Base-by-base conservation (phyloP, 2,329 filamentous ascomycete species). In the Colletotrichum theobromicola region DNA sequence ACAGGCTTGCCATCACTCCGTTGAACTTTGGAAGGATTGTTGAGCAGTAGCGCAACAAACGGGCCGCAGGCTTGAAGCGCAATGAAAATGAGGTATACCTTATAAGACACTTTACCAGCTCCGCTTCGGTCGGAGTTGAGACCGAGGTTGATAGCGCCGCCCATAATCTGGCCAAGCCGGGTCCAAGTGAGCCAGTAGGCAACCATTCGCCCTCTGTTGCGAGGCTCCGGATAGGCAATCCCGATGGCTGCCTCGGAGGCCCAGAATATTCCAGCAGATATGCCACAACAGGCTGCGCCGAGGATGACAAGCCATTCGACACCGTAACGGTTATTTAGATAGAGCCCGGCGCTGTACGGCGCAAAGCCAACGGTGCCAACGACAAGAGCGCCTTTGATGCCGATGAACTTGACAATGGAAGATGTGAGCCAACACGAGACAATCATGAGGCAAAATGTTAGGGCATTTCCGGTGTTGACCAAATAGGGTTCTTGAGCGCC, bases 391-490 rank as follows among this genome's bases (percentile, higher is more conserved):
- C 79, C 80, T 35, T 84, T 84, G 30, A 81, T 77, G 0, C 80
- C 80, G 18, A 80, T 84, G 57, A 80, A 81, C 76, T 86, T 86
- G 57, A 82, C 82, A 7, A 86, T 80, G 24, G 85, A 79, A 8
- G 82, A 81, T 35, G 85, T 86, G 8, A 86, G 69, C 9, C 83
- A 83, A 70, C 85, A 86, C 3, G 82, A 82, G 35, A 87, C 83
- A 7, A 86, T 83, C 86, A 89, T 88, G 77, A 88, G 85, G 12
- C 83, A 85, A 79, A 95, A 95, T 0, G 93, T 94, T 34, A 94
- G 81, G 0, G 93, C 90, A 77, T 95, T 95, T 10, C 92, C 93
- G 0, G 90, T 88, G 77, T 94, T 94, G 62, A 95, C 91, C 2
- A 95, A 87, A 77, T 92, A 88, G 0, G 93, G 93, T 18, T 88